These are phyloP conservation scores for Macaranga tanarius DNA, from an alignment of 441 rosid species.

Conservation along the genomic window DNA sequence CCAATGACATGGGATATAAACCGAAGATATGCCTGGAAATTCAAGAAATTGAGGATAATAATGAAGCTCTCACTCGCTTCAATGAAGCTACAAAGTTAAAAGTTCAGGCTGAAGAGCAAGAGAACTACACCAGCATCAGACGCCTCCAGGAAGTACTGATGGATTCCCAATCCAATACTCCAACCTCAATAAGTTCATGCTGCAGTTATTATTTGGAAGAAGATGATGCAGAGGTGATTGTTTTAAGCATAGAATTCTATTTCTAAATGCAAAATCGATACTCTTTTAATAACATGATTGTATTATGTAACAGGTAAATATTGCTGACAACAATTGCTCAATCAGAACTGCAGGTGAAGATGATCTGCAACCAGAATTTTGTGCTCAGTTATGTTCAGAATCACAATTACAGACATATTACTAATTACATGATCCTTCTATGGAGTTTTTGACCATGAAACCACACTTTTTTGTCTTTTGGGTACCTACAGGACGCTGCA, in stretches of 20 bases:
- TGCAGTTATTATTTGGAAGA: slow-evolving; percentile 30
- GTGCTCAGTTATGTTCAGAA: slow-evolving; percentile 39
- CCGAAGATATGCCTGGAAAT: slow-evolving; percentile 16
- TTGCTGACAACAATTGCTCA: slow-evolving; percentile 19
- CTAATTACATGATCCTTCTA: slow-evolving; percentile 6
- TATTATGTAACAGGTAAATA: slow-evolving; percentile 30
- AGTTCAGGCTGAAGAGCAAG: slow-evolving; percentile 11
- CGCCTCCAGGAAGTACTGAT: slow-evolving; percentile 49
- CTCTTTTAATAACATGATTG: background rate
- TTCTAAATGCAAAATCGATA: background rate
- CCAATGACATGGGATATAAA: slow-evolving; percentile 18
- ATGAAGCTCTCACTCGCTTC: slow-evolving; percentile 15
- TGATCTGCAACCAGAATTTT: slow-evolving; percentile 24
- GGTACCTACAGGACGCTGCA: slow-evolving; percentile 36
- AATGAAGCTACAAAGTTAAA: slow-evolving; percentile 21
- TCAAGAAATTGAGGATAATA: slow-evolving; percentile 27
- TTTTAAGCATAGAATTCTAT: background rate
- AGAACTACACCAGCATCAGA: slow-evolving; percentile 38
- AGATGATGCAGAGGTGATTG: slow-evolving; percentile 40
- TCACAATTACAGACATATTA: background rate
- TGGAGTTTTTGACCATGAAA: background rate
- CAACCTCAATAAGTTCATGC: slow-evolving; percentile 28
- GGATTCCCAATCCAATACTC: slow-evolving; percentile 50
- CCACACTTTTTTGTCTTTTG: background rate
- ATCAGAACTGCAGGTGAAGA: slow-evolving; percentile 17